phyloP scores from a whole-genome alignment of 1,284 basidiomycete species.

The Microbotryum intermedium region DNA sequence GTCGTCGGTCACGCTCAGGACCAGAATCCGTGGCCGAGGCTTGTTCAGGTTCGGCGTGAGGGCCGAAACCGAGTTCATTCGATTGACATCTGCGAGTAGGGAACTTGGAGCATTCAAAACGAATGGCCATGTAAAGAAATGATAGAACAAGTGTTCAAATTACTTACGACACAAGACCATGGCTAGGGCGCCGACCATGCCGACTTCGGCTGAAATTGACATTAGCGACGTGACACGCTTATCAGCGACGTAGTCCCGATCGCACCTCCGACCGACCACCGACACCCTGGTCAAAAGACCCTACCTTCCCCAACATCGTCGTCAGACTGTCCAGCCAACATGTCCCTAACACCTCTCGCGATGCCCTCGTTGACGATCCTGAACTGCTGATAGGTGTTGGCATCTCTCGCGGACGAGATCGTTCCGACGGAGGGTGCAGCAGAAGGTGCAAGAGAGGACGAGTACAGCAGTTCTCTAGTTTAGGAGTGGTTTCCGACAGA shows the following conservation, averaged over 20 bases:
- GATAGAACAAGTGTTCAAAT: neutral
- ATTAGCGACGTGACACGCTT: neutral
- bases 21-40: constrained; percentile 62
- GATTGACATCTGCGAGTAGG: constrained; percentile 65
- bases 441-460: constrained; percentile 9
- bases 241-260: neutral
- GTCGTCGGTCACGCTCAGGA: constrained; percentile 86
- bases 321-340: constrained; percentile 51
- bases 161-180: constrained; percentile 79
- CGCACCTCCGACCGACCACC: neutral
- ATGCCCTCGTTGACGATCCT: constrained; percentile 50
- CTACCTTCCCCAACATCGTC: constrained; percentile 23
- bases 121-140: no score
- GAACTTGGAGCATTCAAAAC: neutral
- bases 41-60: constrained; percentile 37
- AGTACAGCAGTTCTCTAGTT: constrained; percentile 4
- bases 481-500: neutral
- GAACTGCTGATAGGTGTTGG: constrained; percentile 78
- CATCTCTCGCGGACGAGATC: constrained; percentile 45
- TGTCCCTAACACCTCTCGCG: constrained; percentile 55
- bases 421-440: neutral
- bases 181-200: constrained; percentile 72
- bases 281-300: neutral
- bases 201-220: neutral
- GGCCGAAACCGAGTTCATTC: constrained; percentile 47